Percentiles rank a stretch among this genome's conserved stretches.
phyloP scores from a whole-genome alignment of 2,329 filamentous ascomycete genomes.

The Phialophora verrucosa region DNA sequence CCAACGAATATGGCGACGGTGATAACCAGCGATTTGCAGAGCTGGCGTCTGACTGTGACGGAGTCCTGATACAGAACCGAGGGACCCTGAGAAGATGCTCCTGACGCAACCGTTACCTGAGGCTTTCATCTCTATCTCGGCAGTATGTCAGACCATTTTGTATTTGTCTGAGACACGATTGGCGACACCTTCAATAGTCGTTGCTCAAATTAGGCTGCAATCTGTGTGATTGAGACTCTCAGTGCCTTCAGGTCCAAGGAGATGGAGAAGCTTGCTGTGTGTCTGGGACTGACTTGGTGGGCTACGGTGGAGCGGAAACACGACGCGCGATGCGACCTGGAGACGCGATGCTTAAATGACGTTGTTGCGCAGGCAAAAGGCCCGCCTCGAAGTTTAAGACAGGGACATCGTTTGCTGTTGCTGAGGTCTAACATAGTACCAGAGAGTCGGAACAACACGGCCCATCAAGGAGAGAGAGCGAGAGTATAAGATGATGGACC shows the following conservation, averaged over 20 bases:
- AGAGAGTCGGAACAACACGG: constrained; percentile 2
- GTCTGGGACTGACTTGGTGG: not conserved
- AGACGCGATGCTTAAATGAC: constrained; percentile 15
- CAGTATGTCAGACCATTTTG: not conserved
- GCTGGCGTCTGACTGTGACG: not conserved
- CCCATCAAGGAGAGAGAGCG: not conserved
- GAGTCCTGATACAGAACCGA: not conserved
- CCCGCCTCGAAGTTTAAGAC: constrained; percentile 2
- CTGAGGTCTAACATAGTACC: constrained; percentile 3
- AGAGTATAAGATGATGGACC: constrained; percentile 29
- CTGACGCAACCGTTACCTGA: not conserved
- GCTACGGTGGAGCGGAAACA: constrained; percentile 5
- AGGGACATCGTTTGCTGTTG: not conserved
- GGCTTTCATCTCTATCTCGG: not conserved
- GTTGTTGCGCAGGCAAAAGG: not conserved
- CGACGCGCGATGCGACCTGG: not conserved
- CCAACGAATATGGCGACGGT: not conserved
- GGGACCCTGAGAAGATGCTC: not conserved
- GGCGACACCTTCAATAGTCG: not conserved
- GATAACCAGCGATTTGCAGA: not conserved
- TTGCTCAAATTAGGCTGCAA: not conserved
- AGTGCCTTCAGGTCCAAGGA: not conserved
- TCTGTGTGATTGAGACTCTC: not conserved
- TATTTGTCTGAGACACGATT: not conserved
- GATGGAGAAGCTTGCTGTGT: not conserved